Evolutionary conservation across 2,329 filamentous ascomycete species (phyloP), one percentile per base, ranked within the genome.

Genomic region (Arthrobotrys musiformis): DNA sequence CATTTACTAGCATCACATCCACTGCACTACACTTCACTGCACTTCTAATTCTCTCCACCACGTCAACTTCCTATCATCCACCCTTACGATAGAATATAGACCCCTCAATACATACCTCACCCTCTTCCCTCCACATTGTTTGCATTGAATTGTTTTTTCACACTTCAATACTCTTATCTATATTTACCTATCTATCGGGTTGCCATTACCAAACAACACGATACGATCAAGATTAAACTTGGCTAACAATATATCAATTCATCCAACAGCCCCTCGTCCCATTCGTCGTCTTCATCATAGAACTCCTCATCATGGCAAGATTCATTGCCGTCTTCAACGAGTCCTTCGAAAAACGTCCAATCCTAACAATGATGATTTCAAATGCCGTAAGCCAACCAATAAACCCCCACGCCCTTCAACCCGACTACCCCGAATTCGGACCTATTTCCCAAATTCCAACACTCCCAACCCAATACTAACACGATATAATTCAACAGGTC

Each of bases 331-430:
- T 93, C 83, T 99, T 97, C 87, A 97, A 97, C 85, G 88, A 90
- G 80, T 97, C 96, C 86, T 99, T 98, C 88, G 91, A 93, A 80
- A 90, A 93, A 82, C 92, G 92, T 82, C 95, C 94, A 92, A 92
- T 99, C 46, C 89, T 99, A 82, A 99, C 95, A 79, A 99, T 97
- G 85, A 99, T 99, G 94, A 93, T 97, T 82, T 97, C 94, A 83
- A 99, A 99, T 86, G 92, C 95, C 80, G 91, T 91, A 89, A 82
- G 88, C 83, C n/a, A n/a, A n/a, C n/a, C n/a, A n/a, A n/a, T n/a
- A n/a, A n/a, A 66, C 80, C 48, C 58, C 75, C 64, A 50, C 68
- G 66, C 33, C 7, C 30, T 35, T 11, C 30, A 35, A 35, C n/a
- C n/a, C n/a, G n/a, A 35, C 35, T 50, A 24, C 44, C 60, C 28